Evolutionary conservation across 129 eudicot genomes (phyloP), one percentile per base, ranked within the genome.

Genomic region (Scalesia atractyloides): DNA sequence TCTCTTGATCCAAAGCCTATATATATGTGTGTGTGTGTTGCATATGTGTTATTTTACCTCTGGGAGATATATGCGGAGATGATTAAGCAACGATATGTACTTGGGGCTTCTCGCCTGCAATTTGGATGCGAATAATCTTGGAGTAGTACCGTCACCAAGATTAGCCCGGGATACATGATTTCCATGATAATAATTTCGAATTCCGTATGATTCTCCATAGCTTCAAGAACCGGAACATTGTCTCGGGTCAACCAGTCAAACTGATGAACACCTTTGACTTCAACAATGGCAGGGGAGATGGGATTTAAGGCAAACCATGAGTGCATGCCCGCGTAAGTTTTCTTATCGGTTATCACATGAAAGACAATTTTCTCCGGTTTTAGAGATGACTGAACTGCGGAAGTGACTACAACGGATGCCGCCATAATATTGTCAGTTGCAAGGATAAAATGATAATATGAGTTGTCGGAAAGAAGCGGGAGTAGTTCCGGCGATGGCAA

Each of bases 241-340:
- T 95, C 97, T 77, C 96, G 82, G 62, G 99, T 95, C 76, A 95
- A 86, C 97, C 99, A 90, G 73, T 94, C 99, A 88, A 90, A 94
- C 84, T 94, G 97, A 84, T 94, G 99, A 72, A 94, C 89, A 78
- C 99, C 99, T 84, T 90, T 95, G 34, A 95, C 99, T 79, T 95
- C 99, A 83, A 90, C 82, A 66, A 86, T 83, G 61, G 99, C 97
- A 75, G 99, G 97, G 54, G 87, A 82, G 69, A 88, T 76, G 22
- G 99, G 84, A 77, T 95, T 88, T 68, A 95, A 69, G 30, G 99
- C 97, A 76, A 95, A 95, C 99, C 99, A 95, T n/a, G 99, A 90
- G 77, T 95, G 99, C 99, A 95, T 95, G 85, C 99, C 99, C 22
- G 99, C 97, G 69, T 95, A 95, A 26, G 99, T 95, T 86, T 95